Evolutionary conservation across 2,329 filamentous ascomycete species (phyloP).

Genomic region (Cytospora paraplurivora): DNA sequence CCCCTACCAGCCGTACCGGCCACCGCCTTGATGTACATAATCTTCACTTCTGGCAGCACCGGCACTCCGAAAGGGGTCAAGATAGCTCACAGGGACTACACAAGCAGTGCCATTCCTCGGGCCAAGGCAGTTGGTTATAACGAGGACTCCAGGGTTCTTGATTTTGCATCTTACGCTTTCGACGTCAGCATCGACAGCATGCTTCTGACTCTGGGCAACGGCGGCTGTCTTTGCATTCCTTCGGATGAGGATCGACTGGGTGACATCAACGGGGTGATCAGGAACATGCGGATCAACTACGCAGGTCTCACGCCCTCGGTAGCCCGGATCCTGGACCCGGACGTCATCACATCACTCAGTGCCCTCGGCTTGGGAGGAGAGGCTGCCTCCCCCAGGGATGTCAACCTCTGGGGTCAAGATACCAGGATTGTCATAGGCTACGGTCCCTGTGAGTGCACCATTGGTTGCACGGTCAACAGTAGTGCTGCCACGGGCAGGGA

Average conservation of each 20-base stretch:
- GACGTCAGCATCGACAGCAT: constrained; percentile 46
- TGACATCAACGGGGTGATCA: constrained; percentile 32
- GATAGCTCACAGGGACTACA: constrained; percentile 36
- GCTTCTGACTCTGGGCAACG: constrained; percentile 43
- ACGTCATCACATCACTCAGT: constrained; percentile 50
- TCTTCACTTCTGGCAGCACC: constrained; percentile 61
- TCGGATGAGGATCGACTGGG: constrained; percentile 57
- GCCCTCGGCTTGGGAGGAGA: constrained; percentile 55
- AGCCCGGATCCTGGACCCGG: constrained; percentile 48
- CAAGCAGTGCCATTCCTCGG: constrained; percentile 39
- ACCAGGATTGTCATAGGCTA: constrained; percentile 55
- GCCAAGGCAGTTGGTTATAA: constrained; percentile 49
- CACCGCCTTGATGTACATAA: constrained; percentile 40
- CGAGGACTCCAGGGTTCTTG: constrained; percentile 32
- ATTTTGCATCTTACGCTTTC: constrained; percentile 44
- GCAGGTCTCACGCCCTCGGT: constrained; percentile 55
- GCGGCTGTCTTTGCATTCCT: constrained; percentile 50
- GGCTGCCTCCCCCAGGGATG: constrained; percentile 54
- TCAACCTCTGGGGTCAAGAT: constrained; percentile 48
- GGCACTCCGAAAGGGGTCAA: constrained; percentile 58
- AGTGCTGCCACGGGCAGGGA: constrained; percentile 32
- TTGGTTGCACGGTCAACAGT: constrained; percentile 39
- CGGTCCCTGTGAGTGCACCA: constrained; percentile 57
- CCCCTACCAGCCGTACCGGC: constrained; percentile 31
- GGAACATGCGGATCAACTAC: constrained; percentile 45